Conservation (phyloP, 257 asterid species). For the Voacanga thouarsii region DNA sequence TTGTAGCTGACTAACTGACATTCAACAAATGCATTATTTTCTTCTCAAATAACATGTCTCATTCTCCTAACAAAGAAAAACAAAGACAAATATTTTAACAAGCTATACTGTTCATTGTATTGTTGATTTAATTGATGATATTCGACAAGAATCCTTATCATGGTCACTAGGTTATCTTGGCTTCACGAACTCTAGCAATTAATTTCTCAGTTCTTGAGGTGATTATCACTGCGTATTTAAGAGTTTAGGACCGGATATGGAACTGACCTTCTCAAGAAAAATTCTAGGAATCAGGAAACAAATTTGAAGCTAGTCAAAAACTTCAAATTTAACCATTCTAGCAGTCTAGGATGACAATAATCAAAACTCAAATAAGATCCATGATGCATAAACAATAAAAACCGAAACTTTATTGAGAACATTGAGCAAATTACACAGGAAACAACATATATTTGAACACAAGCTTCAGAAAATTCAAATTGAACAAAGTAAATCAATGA, state of each 20-base stretch:
- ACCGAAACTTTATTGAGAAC: not conserved
- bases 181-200: not conserved
- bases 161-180: not conserved
- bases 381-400: not conserved
- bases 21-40: not conserved
- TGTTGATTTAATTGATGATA: not conserved
- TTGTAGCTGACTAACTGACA: not conserved
- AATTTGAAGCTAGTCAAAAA: not conserved
- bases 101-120: not conserved
- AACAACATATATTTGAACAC: not conserved
- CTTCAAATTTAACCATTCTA: not conserved
- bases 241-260: not conserved
- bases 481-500: not conserved
- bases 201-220: not conserved
- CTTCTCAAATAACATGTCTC: not conserved
- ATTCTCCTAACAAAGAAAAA: too few species aligned
- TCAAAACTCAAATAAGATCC: not conserved
- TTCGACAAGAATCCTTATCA: not conserved
- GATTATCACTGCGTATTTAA: not conserved
- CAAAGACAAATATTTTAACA: too few species aligned
- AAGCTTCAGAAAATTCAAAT: not conserved
- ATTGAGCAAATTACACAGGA: not conserved
- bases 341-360: not conserved
- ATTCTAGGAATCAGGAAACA: not conserved
- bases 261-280: not conserved